These are phyloP conservation scores for Lodderomyces oxycetoniae DNA, from an alignment of 1,139 yeast genomes.

Conservation along the genomic window DNA sequence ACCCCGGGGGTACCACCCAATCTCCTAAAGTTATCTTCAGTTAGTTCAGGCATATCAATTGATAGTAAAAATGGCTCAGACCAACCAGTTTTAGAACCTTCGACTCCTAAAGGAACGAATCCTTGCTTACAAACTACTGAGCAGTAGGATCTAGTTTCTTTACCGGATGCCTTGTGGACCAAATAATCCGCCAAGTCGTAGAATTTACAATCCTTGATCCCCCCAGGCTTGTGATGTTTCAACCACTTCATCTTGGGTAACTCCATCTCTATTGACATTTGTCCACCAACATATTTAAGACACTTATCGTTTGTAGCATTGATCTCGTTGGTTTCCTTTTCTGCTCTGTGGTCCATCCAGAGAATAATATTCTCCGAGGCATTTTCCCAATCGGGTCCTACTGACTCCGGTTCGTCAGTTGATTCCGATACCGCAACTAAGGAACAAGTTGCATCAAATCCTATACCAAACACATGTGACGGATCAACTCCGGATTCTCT, in stretches of 20 bases:
- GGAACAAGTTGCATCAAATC: constrained; percentile 97
- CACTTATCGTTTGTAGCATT: constrained; percentile 76
- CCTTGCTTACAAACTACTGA: constrained; percentile 96
- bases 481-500: constrained; percentile 72
- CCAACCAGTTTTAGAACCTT: constrained; percentile 86
- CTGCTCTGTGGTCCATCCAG: constrained; percentile 99
- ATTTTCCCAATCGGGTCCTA: constrained; percentile 84
- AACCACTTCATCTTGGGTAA: constrained; percentile 96
- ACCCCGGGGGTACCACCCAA: constrained; percentile 79
- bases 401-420: constrained; percentile 70
- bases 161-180: constrained; percentile 85
- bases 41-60: constrained; percentile 72
- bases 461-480: constrained; percentile 70
- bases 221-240: constrained; percentile 74
- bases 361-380: constrained; percentile 74
- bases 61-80: constrained; percentile 65
- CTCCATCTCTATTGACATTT: constrained; percentile 97
- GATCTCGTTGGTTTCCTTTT: constrained; percentile 74
- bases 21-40: constrained; percentile 67
- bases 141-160: constrained; percentile 81
- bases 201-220: constrained; percentile 67
- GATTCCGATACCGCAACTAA: constrained; percentile 71
- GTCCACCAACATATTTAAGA: constrained; percentile 91
- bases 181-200: constrained; percentile 89
- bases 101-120: constrained; percentile 86